A percentile compares a stretch with the other conserved stretches of the same genome.
These are phyloP conservation scores for Zhuliangozyma parablackwelliae DNA, from an alignment of 1,139 yeast species.

Conservation along the genomic window DNA sequence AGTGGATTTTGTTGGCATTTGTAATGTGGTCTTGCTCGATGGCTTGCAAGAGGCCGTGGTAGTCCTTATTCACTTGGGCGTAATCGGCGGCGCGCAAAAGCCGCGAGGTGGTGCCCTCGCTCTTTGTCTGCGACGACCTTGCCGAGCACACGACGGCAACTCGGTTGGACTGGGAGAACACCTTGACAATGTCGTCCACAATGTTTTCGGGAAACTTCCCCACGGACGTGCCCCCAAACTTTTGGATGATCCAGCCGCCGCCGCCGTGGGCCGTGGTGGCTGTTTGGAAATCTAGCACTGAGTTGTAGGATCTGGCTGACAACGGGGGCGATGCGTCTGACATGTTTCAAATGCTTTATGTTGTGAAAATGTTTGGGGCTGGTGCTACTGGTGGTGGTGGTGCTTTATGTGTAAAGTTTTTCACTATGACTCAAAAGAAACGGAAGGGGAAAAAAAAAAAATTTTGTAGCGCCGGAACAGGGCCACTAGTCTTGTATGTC, in stretches of 20 bases:
- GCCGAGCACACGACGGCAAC: constrained; percentile 99
- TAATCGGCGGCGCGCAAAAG: constrained; percentile 75
- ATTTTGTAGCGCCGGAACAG: too few relatives aligned
- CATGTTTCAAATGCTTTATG: too few relatives aligned
- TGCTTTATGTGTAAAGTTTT: too few relatives aligned
- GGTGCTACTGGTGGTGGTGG: too few relatives aligned
- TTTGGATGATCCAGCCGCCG: constrained; percentile 80
- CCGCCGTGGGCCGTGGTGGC: constrained; percentile 8
- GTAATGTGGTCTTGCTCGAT: constrained; percentile 73
- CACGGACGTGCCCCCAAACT: constrained; percentile 97
- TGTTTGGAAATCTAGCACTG: constrained; percentile 36
- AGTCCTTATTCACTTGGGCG: constrained; percentile 58
- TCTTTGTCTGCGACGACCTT: constrained; percentile 82
- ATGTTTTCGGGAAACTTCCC: constrained; percentile 88
- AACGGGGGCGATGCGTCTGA: constrained; percentile 4
- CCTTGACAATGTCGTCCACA: constrained; percentile 76
- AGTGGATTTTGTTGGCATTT: constrained; percentile 60
- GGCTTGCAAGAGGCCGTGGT: constrained; percentile 47
- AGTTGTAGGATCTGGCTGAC: constrained; percentile 29
- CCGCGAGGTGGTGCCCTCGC: constrained; percentile 92
- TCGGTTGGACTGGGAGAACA: constrained; percentile 52
- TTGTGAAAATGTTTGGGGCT: too few relatives aligned
- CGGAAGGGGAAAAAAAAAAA: too few relatives aligned
- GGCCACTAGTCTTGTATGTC: too few relatives aligned
- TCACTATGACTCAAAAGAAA: too few relatives aligned